These are phyloP conservation scores for Ceriops zippeliana DNA, from an alignment of 345 rosid species.

Conservation along the genomic window DNA sequence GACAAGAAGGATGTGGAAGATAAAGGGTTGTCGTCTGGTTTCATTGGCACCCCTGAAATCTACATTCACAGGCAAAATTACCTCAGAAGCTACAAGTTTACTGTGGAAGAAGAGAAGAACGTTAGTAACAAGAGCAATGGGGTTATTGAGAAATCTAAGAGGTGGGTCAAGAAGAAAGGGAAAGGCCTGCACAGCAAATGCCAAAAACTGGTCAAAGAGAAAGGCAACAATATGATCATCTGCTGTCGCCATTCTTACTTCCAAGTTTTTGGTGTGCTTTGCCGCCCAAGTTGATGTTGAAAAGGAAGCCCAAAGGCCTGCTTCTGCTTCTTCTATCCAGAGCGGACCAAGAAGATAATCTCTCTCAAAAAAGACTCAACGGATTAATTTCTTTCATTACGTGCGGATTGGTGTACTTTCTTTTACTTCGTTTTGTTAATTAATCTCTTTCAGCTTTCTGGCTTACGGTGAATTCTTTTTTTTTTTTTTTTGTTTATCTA, in stretches of 20 bases:
- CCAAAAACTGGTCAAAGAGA: background rate
- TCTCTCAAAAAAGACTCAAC: background rate
- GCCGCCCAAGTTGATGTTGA: slow-evolving; percentile 13
- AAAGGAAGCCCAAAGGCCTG: background rate
- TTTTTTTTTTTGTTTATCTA: too few species aligned
- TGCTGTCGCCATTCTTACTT: background rate
- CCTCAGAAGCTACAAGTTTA: slow-evolving; percentile 36
- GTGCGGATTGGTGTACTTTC: background rate
- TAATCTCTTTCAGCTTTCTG: background rate
- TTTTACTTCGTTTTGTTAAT: background rate
- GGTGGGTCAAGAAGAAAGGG: slow-evolving; percentile 10
- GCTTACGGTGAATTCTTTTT: too few species aligned
- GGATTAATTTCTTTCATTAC: background rate
- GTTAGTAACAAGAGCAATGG: background rate
- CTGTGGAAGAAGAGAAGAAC: slow-evolving; percentile 8
- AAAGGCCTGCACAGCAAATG: background rate
- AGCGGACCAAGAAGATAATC: background rate
- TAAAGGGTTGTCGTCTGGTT: background rate
- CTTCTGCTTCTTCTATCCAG: too few species aligned
- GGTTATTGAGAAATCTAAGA: slow-evolving; percentile 4
- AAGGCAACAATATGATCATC: background rate
- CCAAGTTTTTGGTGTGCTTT: slow-evolving; percentile 10
- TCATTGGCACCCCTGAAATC: slow-evolving; percentile 7
- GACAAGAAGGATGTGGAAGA: background rate
- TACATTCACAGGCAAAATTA: slow-evolving; percentile 26